Base-by-base conservation (phyloP, 441 rosid species). In the Populus hybrid region DNA sequence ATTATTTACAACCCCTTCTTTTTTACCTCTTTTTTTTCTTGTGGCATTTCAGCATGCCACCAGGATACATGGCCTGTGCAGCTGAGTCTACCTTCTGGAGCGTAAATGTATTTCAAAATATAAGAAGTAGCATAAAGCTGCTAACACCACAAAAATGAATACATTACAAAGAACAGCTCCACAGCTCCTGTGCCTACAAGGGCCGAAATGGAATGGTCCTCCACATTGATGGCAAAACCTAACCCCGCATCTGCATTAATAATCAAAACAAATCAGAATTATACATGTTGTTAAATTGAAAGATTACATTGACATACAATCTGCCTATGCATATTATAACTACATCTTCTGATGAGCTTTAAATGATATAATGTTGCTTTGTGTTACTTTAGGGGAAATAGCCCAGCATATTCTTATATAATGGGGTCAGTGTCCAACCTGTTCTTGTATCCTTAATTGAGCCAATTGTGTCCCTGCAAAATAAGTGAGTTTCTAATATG, bases 181-280 rank as follows among this genome's bases (percentile, higher is more conserved):
- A 68, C 73, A 76, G 7, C 66, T 18, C 10, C 30, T 68, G 73
- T 76, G 46, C 73, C 19, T 67, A 42, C 78, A 75, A 10, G 72
- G 66, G 3, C 78, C 78, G 57, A 75, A 32, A 68, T 75, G 72
- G 40, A 9, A 14, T 24, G 72, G 36, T 59, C 81, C 84, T 70
- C 84, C 81, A 35, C 84, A 81, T 59, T 78, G 57, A 65, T 81
- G 81, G 74, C 84, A 81, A 59, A 81, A 81, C 18, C 73, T 76
- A 75, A 75, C 84, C 2, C 84, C 84, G 4, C 84, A 81, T 71
- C 84, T 81, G 73, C 84, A 75, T 71, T 40, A 10, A 46, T 18
- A 59, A 68, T 26, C 50, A 46, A 23, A 36, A 4, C 28, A 4
- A 40, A 40, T 40, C 50, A 40, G 50, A 40, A 40, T 3, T 40